Conservation (phyloP, 768 basidiomycete genomes). For the Tylopilus sp. region DNA sequence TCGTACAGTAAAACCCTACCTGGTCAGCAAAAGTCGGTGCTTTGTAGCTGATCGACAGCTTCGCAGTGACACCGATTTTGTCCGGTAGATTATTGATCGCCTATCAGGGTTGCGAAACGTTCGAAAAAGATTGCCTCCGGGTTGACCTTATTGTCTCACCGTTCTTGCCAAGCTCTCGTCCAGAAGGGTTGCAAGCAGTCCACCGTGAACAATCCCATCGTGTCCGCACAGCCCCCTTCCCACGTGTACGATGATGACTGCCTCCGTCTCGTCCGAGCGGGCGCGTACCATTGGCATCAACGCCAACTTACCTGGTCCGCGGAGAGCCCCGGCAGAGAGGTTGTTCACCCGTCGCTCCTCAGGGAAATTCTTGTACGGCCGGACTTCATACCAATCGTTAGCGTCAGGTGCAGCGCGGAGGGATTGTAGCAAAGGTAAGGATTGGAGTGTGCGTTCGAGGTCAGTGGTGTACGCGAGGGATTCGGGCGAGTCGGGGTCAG, state of each 20-base stretch:
- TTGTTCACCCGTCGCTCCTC: conserved; percentile 77
- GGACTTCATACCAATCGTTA: conserved; percentile 69
- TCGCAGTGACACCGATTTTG: conserved; percentile 91
- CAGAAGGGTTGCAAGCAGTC: conserved; percentile 82
- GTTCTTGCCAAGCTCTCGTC: conserved; percentile 83
- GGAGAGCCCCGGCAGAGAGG: conserved; percentile 79
- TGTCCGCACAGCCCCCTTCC: conserved; percentile 88
- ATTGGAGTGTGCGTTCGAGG: conserved; percentile 68
- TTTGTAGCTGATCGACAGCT: conserved; percentile 73
- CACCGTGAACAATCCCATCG: conserved; percentile 94
- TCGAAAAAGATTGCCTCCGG: conserved; percentile 11
- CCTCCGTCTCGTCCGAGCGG: conserved; percentile 72
- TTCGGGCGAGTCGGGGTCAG: conserved; percentile 49
- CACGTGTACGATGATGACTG: conserved; percentile 69
- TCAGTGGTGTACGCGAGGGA: conserved; percentile 52
- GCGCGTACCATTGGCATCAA: conserved; percentile 74
- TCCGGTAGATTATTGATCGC: conserved; percentile 84
- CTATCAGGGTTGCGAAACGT: conserved; percentile 39
- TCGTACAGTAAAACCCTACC: conserved; percentile 33
- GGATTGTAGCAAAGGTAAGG: conserved; percentile 53
- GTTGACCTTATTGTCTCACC: conserved; percentile 35
- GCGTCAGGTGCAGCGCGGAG: conserved; percentile 49
- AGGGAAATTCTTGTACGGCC: conserved; percentile 69
- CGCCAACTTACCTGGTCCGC: conserved; percentile 85
- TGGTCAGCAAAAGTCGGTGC: conserved; percentile 90